Percentiles rank a stretch among this genome's conserved stretches.
These are phyloP conservation scores for Agrocybe praecox DNA, from an alignment of 768 basidiomycete species.

Conservation along the genomic window DNA sequence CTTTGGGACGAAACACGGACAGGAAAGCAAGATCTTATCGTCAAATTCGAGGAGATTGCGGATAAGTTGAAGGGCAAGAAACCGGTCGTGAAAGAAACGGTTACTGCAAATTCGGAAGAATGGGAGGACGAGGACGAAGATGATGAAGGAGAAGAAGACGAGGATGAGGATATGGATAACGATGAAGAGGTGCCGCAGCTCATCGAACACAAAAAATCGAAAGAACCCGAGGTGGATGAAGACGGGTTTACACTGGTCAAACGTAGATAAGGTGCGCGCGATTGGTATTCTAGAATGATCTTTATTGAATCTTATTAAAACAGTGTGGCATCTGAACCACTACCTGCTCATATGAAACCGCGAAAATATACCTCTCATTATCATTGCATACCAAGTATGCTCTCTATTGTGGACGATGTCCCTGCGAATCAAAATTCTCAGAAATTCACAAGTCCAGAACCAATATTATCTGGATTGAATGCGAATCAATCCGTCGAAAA, in stretches of 20 bases:
- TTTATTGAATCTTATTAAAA: background rate
- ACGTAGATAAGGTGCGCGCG: conserved; percentile 28
- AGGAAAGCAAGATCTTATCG: conserved; percentile 52
- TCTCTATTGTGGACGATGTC: too few relatives aligned
- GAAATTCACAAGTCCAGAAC: too few relatives aligned
- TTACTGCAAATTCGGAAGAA: conserved; percentile 42
- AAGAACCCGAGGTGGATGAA: conserved; percentile 79
- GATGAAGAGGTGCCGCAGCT: conserved; percentile 55
- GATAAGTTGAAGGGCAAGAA: conserved; percentile 60
- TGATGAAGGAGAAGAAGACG: conserved; percentile 47
- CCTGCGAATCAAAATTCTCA: too few relatives aligned
- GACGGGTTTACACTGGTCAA: conserved; percentile 91
- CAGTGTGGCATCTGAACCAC: background rate
- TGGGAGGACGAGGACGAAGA: conserved; percentile 52
- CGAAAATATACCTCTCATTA: too few relatives aligned
- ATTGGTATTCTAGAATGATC: background rate
- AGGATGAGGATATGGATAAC: conserved; percentile 43
- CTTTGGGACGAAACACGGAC: conserved; percentile 61
- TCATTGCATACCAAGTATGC: too few relatives aligned
- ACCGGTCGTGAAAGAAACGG: conserved; percentile 47
- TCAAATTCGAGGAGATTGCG: conserved; percentile 65
- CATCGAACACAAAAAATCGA: conserved; percentile 34
- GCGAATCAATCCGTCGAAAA: too few relatives aligned
- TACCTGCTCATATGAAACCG: background rate
- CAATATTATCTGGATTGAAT: too few relatives aligned